phyloP scores from a whole-genome alignment of 2,329 filamentous ascomycete genomes.

The Arthrobotrys musiformis region DNA sequence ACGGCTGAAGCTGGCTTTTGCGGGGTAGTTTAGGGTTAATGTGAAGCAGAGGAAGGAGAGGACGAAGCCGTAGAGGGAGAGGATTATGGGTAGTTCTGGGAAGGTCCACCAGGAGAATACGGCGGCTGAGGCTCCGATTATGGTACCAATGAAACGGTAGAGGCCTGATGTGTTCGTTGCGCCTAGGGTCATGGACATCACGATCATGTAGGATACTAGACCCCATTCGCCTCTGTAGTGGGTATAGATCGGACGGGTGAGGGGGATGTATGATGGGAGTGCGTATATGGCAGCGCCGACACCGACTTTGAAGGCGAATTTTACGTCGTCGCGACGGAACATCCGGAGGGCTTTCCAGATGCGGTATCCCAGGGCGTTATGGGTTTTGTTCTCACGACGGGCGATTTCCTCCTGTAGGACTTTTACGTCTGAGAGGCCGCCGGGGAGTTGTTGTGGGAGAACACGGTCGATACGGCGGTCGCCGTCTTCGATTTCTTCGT shows the following conservation, averaged over 20 bases:
- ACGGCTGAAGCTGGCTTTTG: slow-evolving; percentile 73
- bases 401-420: slow-evolving; percentile 48
- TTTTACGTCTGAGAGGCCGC: slow-evolving; percentile 40
- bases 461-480: slow-evolving; percentile 29
- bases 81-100: slow-evolving; percentile 75
- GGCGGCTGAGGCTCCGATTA: slow-evolving; percentile 80
- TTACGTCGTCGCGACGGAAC: slow-evolving; percentile 73
- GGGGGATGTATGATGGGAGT: slow-evolving; percentile 83
- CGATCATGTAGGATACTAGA: slow-evolving; percentile 75
- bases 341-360: slow-evolving; percentile 69
- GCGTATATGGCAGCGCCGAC: slow-evolving; percentile 89
- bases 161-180: slow-evolving; percentile 92
- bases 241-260: slow-evolving; percentile 78
- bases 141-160: slow-evolving; percentile 85
- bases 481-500: slow-evolving; percentile 14
- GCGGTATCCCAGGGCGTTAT: slow-evolving; percentile 61
- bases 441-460: slow-evolving; percentile 46
- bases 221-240: slow-evolving; percentile 86
- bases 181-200: slow-evolving; percentile 96
- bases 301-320: slow-evolving; percentile 92
- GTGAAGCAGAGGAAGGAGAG: slow-evolving; percentile 87
- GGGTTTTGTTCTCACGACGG: slow-evolving; percentile 46
- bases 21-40: slow-evolving; percentile 86
- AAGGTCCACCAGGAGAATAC: slow-evolving; percentile 81
- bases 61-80: slow-evolving; percentile 84